Conservation (phyloP, 2,329 filamentous ascomycete species). For the Coleophoma cylindrospora region DNA sequence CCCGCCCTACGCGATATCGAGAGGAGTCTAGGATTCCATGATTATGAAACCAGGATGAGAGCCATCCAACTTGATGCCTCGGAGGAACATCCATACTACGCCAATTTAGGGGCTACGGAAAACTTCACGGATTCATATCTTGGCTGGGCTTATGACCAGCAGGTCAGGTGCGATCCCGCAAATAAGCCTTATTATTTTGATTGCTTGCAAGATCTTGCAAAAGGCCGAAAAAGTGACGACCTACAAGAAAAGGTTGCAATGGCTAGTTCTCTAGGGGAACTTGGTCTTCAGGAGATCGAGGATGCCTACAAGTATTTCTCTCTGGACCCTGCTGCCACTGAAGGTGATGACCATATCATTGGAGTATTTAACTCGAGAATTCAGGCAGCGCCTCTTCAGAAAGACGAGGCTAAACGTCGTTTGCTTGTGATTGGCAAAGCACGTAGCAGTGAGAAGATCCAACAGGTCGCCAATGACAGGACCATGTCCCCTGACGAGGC, state of each 20-base stretch:
- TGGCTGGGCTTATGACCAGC: slow-evolving; percentile 56
- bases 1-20: slow-evolving; percentile 19
- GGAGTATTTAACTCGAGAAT: slow-evolving; percentile 55
- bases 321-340: slow-evolving; percentile 38
- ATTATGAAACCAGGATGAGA: slow-evolving; percentile 22
- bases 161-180: slow-evolving; percentile 47
- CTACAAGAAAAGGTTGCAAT: slow-evolving; percentile 53
- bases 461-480: slow-evolving; percentile 48
- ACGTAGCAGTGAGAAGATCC: slow-evolving; percentile 51
- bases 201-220: slow-evolving; percentile 56
- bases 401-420: slow-evolving; percentile 49
- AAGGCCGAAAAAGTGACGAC: slow-evolving; percentile 40
- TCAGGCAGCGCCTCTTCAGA: slow-evolving; percentile 45
- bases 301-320: slow-evolving; percentile 55
- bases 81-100: slow-evolving; percentile 41
- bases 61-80: slow-evolving; percentile 27
- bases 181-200: slow-evolving; percentile 59
- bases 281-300: slow-evolving; percentile 49
- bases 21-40: slow-evolving; percentile 19
- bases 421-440: slow-evolving; percentile 55
- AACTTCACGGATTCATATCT: slow-evolving; percentile 60
- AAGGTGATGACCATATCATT: slow-evolving; percentile 55
- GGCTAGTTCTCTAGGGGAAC: slow-evolving; percentile 52
- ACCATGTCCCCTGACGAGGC: slow-evolving; percentile 61
- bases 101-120: slow-evolving; percentile 55